Percentiles rank a stretch among this genome's conserved stretches.
Evolutionary conservation across 2,329 filamentous ascomycete species (phyloP).

Genomic region (Pseudofabraea citricarpa): DNA sequence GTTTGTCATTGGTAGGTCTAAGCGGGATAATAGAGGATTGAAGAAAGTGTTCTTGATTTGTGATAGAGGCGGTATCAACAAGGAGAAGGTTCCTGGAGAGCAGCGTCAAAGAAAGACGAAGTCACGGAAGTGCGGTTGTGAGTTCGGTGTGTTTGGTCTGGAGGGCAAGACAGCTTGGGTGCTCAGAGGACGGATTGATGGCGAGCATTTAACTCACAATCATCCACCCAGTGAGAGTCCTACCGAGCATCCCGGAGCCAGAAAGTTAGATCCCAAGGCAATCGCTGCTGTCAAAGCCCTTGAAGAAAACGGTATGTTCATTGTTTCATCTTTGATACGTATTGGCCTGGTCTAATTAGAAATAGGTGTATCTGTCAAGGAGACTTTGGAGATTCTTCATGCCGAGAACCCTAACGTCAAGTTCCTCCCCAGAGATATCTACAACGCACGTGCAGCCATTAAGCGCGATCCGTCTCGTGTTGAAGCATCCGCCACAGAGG

Average conservation of each 20-base stretch:
- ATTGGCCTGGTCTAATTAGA: constrained; percentile 28
- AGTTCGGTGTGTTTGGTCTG: constrained; percentile 66
- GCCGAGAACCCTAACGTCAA: constrained; percentile 59
- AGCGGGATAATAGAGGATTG: constrained; percentile 57
- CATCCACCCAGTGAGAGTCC: constrained; percentile 63
- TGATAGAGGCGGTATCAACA: constrained; percentile 61
- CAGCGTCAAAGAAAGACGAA: constrained; percentile 55
- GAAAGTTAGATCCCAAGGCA: constrained; percentile 63
- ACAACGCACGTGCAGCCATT: constrained; percentile 63
- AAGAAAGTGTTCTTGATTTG: constrained; percentile 67
- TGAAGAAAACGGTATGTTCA: constrained; percentile 57
- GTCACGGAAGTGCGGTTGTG: constrained; percentile 64
- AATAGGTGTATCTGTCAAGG: constrained; percentile 57
- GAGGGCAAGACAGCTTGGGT: constrained; percentile 65
- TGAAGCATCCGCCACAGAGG: constrained; percentile 51
- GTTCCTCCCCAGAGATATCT: constrained; percentile 60
- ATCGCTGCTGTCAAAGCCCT: constrained; percentile 62
- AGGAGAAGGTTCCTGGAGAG: constrained; percentile 33
- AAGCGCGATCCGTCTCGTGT: constrained; percentile 61
- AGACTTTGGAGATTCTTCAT: constrained; percentile 63
- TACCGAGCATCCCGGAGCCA: constrained; percentile 59
- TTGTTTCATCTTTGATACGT: constrained; percentile 4
- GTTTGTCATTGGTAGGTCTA: constrained; percentile 63
- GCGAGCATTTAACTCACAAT: constrained; percentile 54
- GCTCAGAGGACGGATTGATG: constrained; percentile 58